Conservation (phyloP, 805 yeast species). For the Metschnikowia cerradonensis region DNA sequence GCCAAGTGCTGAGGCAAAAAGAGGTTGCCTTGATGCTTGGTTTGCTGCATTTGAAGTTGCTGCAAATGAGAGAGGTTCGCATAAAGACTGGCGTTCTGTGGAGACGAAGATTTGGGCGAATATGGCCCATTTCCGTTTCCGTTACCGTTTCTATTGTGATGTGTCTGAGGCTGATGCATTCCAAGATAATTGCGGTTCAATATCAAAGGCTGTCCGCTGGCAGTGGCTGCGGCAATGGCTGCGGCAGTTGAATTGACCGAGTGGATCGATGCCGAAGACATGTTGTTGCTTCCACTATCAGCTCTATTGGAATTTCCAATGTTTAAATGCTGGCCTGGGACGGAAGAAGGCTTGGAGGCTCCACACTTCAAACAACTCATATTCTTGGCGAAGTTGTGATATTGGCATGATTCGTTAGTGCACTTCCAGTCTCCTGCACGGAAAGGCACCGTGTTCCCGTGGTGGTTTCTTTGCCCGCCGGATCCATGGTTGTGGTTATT, state of each 20-base stretch:
- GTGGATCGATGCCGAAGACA: constrained; percentile 13
- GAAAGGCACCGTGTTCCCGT: constrained; percentile 69
- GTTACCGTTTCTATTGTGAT: constrained; percentile 15
- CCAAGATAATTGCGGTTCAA: constrained; percentile 28
- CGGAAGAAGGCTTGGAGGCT: constrained; percentile 51
- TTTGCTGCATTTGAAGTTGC: constrained; percentile 18
- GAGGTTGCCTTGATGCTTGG: constrained; percentile 14
- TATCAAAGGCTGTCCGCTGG: constrained; percentile 44
- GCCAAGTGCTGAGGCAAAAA: constrained; percentile 23
- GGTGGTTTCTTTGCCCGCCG: constrained; percentile 16
- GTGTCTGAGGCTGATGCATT: constrained; percentile 34
- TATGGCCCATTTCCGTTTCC: constrained; percentile 2
- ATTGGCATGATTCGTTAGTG: constrained; percentile 68
- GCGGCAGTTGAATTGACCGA: constrained; percentile 42
- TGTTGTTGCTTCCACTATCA: constrained; percentile 8
- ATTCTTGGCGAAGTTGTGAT: constrained; percentile 91
- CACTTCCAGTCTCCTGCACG: constrained; percentile 98
- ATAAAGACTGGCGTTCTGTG: constrained; percentile 15
- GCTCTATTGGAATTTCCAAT: constrained; percentile 5
- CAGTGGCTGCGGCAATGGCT: constrained; percentile 46
- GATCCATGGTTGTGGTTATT: constrained; percentile 14
- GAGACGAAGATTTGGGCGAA: constrained; percentile 10
- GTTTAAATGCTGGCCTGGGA: constrained; percentile 12
- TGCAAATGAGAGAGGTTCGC: constrained; percentile 18
- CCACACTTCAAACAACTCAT: constrained; percentile 86